Conservation (phyloP, 2,329 filamentous ascomycete species). For the Septoria linicola region DNA sequence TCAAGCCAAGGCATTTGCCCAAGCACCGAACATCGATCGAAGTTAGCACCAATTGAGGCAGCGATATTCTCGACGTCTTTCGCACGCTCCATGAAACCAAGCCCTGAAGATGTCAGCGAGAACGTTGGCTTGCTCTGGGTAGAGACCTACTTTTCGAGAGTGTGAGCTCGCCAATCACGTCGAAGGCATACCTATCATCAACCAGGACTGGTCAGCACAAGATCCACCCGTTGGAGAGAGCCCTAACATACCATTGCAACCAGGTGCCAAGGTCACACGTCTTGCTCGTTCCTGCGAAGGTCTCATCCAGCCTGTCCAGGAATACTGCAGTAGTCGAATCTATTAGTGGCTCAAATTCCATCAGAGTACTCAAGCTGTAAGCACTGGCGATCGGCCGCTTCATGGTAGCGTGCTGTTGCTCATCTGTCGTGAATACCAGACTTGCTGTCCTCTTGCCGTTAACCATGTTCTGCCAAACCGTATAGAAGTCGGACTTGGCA, state of each 20-base stretch:
- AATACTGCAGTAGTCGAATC: conserved; percentile 71
- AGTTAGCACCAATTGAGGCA: conserved; percentile 25
- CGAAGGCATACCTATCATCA: conserved; percentile 24
- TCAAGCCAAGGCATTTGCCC: conserved; percentile 37
- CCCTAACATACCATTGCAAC: conserved; percentile 67
- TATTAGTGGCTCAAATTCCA: conserved; percentile 76
- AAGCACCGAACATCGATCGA: conserved; percentile 31
- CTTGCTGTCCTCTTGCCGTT: conserved; percentile 28
- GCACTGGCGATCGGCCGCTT: conserved; percentile 31
- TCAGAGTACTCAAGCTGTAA: conserved; percentile 60
- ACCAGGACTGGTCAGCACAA: background rate
- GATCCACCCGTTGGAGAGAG: no score
- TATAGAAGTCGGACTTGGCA: conserved; percentile 20
- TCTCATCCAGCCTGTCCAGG: conserved; percentile 30
- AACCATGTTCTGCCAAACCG: conserved; percentile 29
- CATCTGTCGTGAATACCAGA: conserved; percentile 33
- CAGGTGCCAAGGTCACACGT: conserved; percentile 65
- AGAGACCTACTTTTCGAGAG: conserved; percentile 20
- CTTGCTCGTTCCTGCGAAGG: conserved; percentile 40
- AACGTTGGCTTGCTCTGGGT: no score
- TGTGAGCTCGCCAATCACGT: conserved; percentile 32
- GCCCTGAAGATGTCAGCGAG: background rate
- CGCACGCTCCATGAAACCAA: conserved; percentile 29
- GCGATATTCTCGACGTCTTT: conserved; percentile 23
- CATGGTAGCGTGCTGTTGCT: conserved; percentile 29